Conservation (phyloP, 805 yeast species). For the Saccharomycopsis sp. region DNA sequence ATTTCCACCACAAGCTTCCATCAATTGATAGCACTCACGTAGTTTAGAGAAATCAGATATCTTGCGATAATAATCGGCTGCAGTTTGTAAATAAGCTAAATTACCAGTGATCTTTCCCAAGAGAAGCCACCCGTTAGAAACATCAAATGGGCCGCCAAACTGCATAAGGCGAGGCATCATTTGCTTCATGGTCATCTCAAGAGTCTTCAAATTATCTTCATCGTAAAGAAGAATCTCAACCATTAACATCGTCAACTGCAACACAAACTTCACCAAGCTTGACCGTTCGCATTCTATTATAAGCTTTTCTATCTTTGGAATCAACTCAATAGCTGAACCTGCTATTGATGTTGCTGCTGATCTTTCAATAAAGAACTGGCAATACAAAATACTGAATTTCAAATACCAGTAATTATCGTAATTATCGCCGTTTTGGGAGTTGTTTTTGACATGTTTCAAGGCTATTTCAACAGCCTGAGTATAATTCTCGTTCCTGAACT, state of each 20-base stretch:
- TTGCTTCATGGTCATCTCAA: neutral
- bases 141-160: neutral
- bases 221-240: conserved; percentile 33
- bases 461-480: conserved; percentile 24
- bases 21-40: conserved; percentile 3
- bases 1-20: neutral
- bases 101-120: neutral
- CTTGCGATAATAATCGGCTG: neutral
- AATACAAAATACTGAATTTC: conserved; percentile 41
- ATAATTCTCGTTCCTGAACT: conserved; percentile 24
- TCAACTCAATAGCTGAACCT: conserved; percentile 37
- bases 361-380: conserved; percentile 36
- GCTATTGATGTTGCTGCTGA: conserved; percentile 26
- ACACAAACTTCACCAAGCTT: conserved; percentile 38
- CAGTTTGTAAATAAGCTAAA: neutral
- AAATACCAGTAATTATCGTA: conserved; percentile 39
- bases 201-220: neutral
- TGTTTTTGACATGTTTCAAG: conserved; percentile 23
- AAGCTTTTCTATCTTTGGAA: conserved; percentile 44
- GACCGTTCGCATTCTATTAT: conserved; percentile 41
- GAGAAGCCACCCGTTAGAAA: neutral
- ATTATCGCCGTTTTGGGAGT: conserved; percentile 23
- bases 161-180: neutral
- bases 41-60: neutral
- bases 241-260: conserved; percentile 43